A percentile compares a stretch with the other conserved stretches of the same genome.
phyloP scores from a whole-genome alignment of 192 early-diverging fungal genomes.

The Umbelopsis ramanniana region DNA sequence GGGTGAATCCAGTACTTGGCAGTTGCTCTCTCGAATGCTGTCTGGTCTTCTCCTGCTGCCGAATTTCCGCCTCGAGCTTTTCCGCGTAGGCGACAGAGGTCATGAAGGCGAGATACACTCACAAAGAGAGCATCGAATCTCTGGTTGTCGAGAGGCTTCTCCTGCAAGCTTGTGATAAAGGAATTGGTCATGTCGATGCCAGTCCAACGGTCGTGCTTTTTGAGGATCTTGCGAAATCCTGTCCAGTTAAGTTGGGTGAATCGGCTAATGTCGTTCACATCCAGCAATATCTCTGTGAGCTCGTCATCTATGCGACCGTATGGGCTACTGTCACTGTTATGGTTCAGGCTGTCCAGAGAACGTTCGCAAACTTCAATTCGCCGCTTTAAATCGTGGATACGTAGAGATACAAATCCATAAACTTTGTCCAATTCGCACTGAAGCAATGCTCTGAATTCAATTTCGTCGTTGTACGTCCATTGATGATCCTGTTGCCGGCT shows the following conservation, averaged over 20 bases:
- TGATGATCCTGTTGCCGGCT: constrained; percentile 30
- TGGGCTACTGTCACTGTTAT: constrained; percentile 48
- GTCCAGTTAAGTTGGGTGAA: constrained; percentile 80
- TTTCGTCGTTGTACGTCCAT: constrained; percentile 83
- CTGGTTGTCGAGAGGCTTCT: constrained; percentile 76
- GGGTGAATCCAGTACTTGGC: constrained; percentile 98
- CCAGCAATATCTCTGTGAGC: constrained; percentile 70
- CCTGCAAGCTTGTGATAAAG: constrained; percentile 74
- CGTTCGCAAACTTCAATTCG: constrained; percentile 66
- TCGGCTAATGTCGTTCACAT: constrained; percentile 78
- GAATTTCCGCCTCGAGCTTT: constrained; percentile 7
- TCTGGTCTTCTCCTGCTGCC: constrained; percentile 37
- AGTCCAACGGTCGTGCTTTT: constrained; percentile 96
- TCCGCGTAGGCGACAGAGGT: constrained; percentile 57
- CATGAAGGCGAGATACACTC: constrained; percentile 77
- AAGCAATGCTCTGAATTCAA: constrained; percentile 80
- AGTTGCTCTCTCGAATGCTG: constrained; percentile 48
- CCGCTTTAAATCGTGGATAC: constrained; percentile 67
- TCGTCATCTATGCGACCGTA: constrained; percentile 52
- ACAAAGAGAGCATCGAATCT: constrained; percentile 81
- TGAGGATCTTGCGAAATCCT: constrained; percentile 90
- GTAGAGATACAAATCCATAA: constrained; percentile 67
- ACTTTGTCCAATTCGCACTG: constrained; percentile 88
- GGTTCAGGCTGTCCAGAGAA: constrained; percentile 43
- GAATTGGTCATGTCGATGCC: constrained; percentile 68